Evolutionary conservation across 1,139 yeast genomes (phyloP), one percentile per base, ranked within the genome.

Genomic region (Suhomyces guaymorum): DNA sequence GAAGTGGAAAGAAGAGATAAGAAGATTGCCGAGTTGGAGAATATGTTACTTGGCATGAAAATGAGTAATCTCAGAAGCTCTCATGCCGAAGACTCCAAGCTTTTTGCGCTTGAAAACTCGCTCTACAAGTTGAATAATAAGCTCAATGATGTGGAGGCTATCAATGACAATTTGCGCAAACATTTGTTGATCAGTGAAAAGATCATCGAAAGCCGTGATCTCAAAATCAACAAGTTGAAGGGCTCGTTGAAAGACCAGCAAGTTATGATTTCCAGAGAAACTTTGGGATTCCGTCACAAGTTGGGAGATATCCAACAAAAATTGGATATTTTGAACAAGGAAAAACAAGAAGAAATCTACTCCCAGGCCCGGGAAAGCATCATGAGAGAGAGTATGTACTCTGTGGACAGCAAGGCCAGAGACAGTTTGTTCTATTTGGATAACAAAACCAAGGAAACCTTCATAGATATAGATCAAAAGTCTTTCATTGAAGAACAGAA

Each of bases 121-220:
- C 52, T 70, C n/a, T 60, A 56, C 38, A 63, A 59, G 33, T 55
- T 70, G 36, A 59, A 57, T 40, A 64, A 60, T 38, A 70, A 68
- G 46, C 51, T 70, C 28, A 58, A 51, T 35, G 75, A 70, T 36
- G 70, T 63, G 24, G 73, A 66, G 35, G 48, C 63, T 28, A 61
- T 65, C 37, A 69, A 63, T 41, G 54, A 53, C 17, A 67, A 66
- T 35, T 49, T 68, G n/a, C 52, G 70, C 11, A 67, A 66, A 36
- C 75, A 70, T 32, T 42, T 56, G 20, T 66, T 71, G 17, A 67
- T 80, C 11, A 70, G 81, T 30, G 79, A 79, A 42, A 73, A 77
- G 48, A 70, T 83, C 34, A 71, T 82, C 21, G 80, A 74, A 16
- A 67, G 78, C 17, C 70, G 89, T 35, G 80, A 78, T 42, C 71